phyloP scores from a whole-genome alignment of 1,284 basidiomycete species.

The Ganoderma leucocontextum region DNA sequence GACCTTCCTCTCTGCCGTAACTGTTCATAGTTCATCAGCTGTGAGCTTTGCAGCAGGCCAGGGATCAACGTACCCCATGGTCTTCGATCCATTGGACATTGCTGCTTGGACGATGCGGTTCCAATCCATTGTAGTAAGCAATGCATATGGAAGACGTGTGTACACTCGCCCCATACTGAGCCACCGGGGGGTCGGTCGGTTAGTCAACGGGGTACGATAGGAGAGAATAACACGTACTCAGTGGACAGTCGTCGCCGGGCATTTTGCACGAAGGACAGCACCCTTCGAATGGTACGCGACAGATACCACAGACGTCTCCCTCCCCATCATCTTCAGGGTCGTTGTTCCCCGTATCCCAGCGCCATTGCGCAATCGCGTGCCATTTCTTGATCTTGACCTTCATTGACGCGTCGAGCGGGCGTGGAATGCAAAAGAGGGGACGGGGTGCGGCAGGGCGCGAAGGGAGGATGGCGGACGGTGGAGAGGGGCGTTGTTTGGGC shows the following conservation, averaged over 20 bases:
- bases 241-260: conserved; percentile 95
- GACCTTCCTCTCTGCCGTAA: conserved; percentile 49
- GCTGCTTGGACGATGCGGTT: conserved; percentile 85
- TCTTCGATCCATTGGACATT: conserved; percentile 94
- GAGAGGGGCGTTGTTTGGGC: conserved; percentile 29
- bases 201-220: not conserved
- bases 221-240: conserved; percentile 67
- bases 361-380: conserved; percentile 89
- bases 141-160: conserved; percentile 95
- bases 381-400: conserved; percentile 83
- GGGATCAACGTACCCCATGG: conserved; percentile 81
- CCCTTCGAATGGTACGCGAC: conserved; percentile 89
- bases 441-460: not conserved
- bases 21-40: conserved; percentile 27
- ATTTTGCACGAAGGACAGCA: conserved; percentile 95
- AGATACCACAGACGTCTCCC: conserved; percentile 93
- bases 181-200: conserved; percentile 8
- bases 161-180: conserved; percentile 94
- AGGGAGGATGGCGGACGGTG: conserved; percentile 9
- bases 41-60: not conserved
- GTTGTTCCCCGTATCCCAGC: conserved; percentile 75
- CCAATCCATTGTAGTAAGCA: conserved; percentile 95
- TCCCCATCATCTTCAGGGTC: conserved; percentile 49
- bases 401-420: conserved; percentile 52
- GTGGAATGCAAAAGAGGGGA: not conserved